These are phyloP conservation scores for Zarea fungicola DNA, from an alignment of 2,329 filamentous ascomycete genomes.

Conservation along the genomic window DNA sequence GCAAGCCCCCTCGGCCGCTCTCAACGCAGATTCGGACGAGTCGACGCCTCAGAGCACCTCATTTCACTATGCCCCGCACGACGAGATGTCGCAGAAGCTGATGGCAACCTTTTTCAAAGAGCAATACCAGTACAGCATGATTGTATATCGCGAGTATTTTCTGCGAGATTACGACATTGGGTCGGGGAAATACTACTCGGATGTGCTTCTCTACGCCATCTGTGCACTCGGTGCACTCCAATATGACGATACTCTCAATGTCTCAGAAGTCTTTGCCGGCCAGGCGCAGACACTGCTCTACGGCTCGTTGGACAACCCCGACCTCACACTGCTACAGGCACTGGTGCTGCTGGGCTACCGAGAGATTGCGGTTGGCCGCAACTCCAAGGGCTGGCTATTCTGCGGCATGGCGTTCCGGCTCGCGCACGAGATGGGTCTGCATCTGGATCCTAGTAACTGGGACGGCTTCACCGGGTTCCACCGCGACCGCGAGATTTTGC, in stretches of 20 bases:
- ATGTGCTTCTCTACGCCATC: conserved; percentile 43
- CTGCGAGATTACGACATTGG: conserved; percentile 44
- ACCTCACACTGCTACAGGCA: conserved; percentile 42
- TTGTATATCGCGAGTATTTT: conserved; percentile 46
- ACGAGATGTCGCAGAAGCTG: conserved; percentile 38
- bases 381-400: conserved; percentile 47
- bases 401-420: conserved; percentile 48
- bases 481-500: conserved; percentile 42
- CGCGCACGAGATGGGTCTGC: conserved; percentile 47
- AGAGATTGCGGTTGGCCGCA: conserved; percentile 42
- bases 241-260: conserved; percentile 32
- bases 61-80: conserved; percentile 37
- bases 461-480: conserved; percentile 31
- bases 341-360: conserved; percentile 41
- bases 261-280: conserved; percentile 39
- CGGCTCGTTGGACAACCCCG: conserved; percentile 38
- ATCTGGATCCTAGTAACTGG: conserved; percentile 48
- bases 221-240: conserved; percentile 45
- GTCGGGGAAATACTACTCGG: conserved; percentile 43
- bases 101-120: conserved; percentile 45
- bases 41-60: conserved; percentile 13
- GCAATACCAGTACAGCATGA: conserved; percentile 45
- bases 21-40: conserved; percentile 13
- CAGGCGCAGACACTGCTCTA: conserved; percentile 42
- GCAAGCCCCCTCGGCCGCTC: conserved; percentile 6